These are phyloP conservation scores for Bacterosira constricta DNA, from an alignment of 108 stramenopile species.

Conservation along the genomic window DNA sequence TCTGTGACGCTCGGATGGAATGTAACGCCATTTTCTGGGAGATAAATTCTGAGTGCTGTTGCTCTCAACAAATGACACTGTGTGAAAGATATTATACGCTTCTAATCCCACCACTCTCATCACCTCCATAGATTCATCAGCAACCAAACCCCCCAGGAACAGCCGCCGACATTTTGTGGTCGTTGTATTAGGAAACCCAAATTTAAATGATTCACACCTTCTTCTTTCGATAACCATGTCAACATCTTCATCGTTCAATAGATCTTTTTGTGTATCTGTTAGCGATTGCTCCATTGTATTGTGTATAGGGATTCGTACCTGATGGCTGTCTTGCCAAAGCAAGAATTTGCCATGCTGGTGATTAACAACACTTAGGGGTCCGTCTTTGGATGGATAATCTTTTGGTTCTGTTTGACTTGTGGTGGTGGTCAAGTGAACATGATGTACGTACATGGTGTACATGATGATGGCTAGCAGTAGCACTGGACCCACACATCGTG, in stretches of 20 bases:
- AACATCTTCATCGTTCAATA: neutral
- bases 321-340: neutral
- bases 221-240: neutral
- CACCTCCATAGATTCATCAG: conserved; percentile 48
- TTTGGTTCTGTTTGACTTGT: neutral
- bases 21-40: conserved; percentile 25
- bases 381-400: too few species aligned
- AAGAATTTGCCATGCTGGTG: neutral
- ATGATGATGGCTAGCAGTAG: too few species aligned
- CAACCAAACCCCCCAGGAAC: conserved; percentile 40
- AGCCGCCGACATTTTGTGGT: conserved; percentile 10
- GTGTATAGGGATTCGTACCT: neutral
- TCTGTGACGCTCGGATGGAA: neutral
- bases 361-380: too few species aligned
- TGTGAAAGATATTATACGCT: conserved; percentile 45
- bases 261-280: neutral
- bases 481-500: too few species aligned
- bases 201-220: neutral
- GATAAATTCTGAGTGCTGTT: conserved; percentile 45
- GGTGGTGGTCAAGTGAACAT: too few species aligned
- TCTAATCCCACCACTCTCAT: conserved; percentile 41
- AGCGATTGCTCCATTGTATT: neutral
- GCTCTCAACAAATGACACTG: conserved; percentile 50
- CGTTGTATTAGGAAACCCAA: neutral
- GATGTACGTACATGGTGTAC: too few species aligned